Conservation (phyloP, 1,284 basidiomycete species). For the Ganoderma sinense region DNA sequence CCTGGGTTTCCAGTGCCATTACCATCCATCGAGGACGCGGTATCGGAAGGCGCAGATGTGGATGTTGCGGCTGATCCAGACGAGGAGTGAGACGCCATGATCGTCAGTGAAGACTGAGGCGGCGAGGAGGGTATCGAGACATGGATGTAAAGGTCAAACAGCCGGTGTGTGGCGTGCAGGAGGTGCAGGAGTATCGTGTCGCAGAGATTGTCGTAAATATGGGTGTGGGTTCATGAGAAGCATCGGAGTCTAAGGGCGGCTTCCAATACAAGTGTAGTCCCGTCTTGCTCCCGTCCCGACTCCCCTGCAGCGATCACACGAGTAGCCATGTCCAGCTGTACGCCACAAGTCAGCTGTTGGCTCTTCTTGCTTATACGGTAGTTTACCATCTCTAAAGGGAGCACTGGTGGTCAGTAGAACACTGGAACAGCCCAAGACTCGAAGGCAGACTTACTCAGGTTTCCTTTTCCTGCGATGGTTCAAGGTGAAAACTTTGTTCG, state of each 20-base stretch:
- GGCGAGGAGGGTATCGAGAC: conserved; percentile 14
- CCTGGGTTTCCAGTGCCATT: not conserved
- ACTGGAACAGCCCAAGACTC: not conserved
- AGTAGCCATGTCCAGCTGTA: not conserved
- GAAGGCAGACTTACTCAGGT: not conserved
- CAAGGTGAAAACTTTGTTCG: no score
- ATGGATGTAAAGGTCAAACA: conserved; percentile 6
- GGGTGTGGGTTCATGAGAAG: conserved; percentile 23
- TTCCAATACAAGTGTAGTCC: not conserved
- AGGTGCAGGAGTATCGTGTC: conserved; percentile 9
- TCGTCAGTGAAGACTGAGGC: not conserved
- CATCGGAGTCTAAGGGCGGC: not conserved
- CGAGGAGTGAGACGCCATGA: conserved; percentile 1
- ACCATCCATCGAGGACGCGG: not conserved
- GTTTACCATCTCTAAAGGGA: not conserved
- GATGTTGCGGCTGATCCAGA: not conserved
- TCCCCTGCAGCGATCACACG: not conserved
- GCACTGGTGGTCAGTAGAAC: not conserved
- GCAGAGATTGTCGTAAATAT: conserved; percentile 13
- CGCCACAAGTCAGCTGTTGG: not conserved
- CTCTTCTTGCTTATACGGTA: not conserved
- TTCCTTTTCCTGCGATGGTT: no score
- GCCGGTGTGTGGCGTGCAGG: not conserved
- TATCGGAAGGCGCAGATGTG: not conserved
- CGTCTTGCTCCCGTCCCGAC: not conserved